Percentiles rank a stretch among this genome's conserved stretches.
These are phyloP conservation scores for Fusarium transvaalense DNA, from an alignment of 2,329 filamentous ascomycete species.

Conservation along the genomic window DNA sequence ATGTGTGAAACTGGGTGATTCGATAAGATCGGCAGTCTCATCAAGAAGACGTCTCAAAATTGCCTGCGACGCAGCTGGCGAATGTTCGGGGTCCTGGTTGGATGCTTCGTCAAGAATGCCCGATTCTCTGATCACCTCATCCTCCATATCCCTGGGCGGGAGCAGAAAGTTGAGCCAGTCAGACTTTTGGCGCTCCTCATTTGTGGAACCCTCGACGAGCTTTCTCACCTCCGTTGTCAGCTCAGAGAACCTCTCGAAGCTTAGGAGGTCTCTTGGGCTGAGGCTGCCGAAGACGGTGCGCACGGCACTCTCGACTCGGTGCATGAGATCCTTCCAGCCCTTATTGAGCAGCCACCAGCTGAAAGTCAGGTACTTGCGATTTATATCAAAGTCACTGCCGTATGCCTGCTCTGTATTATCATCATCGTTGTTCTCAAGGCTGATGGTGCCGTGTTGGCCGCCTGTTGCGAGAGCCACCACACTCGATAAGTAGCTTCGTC, in stretches of 20 bases:
- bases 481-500: conserved; percentile 94
- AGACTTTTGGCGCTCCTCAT: conserved; percentile 57
- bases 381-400: conserved; percentile 95
- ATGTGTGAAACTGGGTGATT: conserved; percentile 90
- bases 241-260: conserved; percentile 81
- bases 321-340: conserved; percentile 86
- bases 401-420: conserved; percentile 84
- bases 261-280: conserved; percentile 89
- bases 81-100: conserved; percentile 49
- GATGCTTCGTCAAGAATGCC: conserved; percentile 74
- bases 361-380: conserved; percentile 93
- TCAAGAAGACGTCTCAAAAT: conserved; percentile 87
- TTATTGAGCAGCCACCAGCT: conserved; percentile 98
- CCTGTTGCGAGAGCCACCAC: conserved; percentile 91
- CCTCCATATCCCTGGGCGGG: conserved; percentile 82
- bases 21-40: conserved; percentile 94
- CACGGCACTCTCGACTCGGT: conserved; percentile 86
- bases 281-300: conserved; percentile 89
- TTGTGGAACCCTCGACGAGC: conserved; percentile 77
- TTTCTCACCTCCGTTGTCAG: conserved; percentile 86
- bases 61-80: conserved; percentile 60
- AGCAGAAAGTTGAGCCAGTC: conserved; percentile 89
- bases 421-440: conserved; percentile 92
- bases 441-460: conserved; percentile 80
- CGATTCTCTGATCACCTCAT: conserved; percentile 85